These are phyloP conservation scores for Phytophthora hybrid DNA, from an alignment of 352 stramenopile genomes.

Conservation along the genomic window DNA sequence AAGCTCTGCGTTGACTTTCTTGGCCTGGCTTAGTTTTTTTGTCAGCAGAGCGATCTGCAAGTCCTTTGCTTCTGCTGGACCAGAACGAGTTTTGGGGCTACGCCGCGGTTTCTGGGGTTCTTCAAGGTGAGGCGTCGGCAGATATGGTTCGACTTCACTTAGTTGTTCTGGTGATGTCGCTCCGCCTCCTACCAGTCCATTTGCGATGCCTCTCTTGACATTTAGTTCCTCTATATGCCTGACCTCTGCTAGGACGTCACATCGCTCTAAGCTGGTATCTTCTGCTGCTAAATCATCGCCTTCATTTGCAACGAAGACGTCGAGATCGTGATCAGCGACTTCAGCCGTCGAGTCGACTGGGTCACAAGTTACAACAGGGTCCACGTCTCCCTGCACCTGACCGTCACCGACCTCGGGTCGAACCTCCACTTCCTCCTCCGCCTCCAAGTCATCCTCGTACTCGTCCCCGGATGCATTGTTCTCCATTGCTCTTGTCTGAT, in stretches of 20 bases:
- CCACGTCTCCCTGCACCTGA: neutral
- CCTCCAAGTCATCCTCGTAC: slow-evolving; percentile 21
- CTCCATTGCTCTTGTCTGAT: neutral
- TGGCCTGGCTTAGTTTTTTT: slow-evolving; percentile 52
- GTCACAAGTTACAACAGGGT: neutral
- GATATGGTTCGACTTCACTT: neutral
- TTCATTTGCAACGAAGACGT: neutral
- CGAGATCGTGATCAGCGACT: neutral
- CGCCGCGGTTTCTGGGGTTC: slow-evolving; percentile 3
- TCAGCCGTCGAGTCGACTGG: neutral
- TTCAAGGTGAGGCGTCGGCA: slow-evolving; percentile 5
- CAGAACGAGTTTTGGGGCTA: slow-evolving; percentile 5
- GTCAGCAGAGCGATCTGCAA: slow-evolving; percentile 37
- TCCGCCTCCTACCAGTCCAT: neutral
- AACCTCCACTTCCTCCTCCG: slow-evolving; percentile 1
- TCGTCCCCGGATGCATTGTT: slow-evolving; percentile 11
- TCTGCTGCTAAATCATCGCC: neutral
- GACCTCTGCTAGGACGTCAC: neutral
- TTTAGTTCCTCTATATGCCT: neutral
- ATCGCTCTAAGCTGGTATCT: neutral
- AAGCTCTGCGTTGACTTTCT: slow-evolving; percentile 58
- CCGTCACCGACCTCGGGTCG: neutral
- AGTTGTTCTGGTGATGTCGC: neutral
- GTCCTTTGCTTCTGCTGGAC: slow-evolving; percentile 11
- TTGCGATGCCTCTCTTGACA: neutral